phyloP scores from a whole-genome alignment of 257 asterid species.

The Solanum chiquidenum region DNA sequence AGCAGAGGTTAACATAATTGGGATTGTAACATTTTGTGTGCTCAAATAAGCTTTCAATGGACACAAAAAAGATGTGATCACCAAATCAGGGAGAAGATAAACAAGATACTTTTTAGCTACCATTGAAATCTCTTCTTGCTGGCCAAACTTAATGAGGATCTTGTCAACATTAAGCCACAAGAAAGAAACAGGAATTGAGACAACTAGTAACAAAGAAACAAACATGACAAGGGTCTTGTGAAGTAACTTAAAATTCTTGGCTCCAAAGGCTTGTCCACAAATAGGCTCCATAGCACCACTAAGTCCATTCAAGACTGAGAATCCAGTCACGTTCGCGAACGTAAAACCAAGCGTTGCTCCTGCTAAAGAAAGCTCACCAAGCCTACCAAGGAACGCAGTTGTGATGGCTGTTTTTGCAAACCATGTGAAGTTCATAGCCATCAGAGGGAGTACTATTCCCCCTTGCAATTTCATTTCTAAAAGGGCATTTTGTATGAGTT shows the following conservation, averaged over 20 bases:
- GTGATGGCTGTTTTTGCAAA: slow-evolving; percentile 68
- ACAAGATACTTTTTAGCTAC: slow-evolving; percentile 42
- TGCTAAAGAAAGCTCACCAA: slow-evolving; percentile 61
- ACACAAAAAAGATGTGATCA: slow-evolving; percentile 41
- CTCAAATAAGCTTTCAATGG: slow-evolving; percentile 69
- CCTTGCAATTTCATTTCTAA: slow-evolving; percentile 57
- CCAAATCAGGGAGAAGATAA: slow-evolving; percentile 64
- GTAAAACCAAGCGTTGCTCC: slow-evolving; percentile 74
- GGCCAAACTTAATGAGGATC: slow-evolving; percentile 60
- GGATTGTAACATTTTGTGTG: slow-evolving; percentile 49
- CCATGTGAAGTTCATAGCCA: slow-evolving; percentile 67
- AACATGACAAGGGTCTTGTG: slow-evolving; percentile 71
- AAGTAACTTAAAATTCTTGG: slow-evolving; percentile 63
- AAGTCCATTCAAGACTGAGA: slow-evolving; percentile 63
- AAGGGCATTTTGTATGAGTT: slow-evolving; percentile 1
- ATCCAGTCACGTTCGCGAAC: slow-evolving; percentile 69
- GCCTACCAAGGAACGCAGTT: slow-evolving; percentile 75
- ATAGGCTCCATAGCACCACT: slow-evolving; percentile 84
- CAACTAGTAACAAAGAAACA: slow-evolving; percentile 22
- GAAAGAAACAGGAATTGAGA: slow-evolving; percentile 46
- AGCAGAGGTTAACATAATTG: slow-evolving; percentile 67
- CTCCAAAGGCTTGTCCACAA: slow-evolving; percentile 94
- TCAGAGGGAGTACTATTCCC: slow-evolving; percentile 40
- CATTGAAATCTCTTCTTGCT: slow-evolving; percentile 45
- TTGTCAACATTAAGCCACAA: slow-evolving; percentile 73